Conservation (phyloP, 225 moss, liverwort and hornwort species). For the Antitrichia curtipendula region DNA sequence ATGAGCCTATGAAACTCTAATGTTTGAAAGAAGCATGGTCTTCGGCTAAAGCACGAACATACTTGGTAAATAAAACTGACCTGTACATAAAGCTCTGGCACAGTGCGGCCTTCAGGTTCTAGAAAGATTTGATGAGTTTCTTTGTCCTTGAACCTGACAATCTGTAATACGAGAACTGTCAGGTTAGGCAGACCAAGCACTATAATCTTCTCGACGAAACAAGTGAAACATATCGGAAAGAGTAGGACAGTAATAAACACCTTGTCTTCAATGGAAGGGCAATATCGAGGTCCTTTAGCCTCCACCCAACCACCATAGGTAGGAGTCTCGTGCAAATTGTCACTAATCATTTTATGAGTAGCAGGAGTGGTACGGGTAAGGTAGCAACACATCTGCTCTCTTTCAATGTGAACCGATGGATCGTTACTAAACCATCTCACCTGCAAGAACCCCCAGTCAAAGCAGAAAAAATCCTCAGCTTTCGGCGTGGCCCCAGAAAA, state of each 20-base stretch:
- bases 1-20: background rate
- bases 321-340: constrained; percentile 83
- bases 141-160: constrained; percentile 93
- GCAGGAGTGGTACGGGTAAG: constrained; percentile 76
- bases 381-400: constrained; percentile 88
- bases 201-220: background rate
- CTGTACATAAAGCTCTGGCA: constrained; percentile 95
- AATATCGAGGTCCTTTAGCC: constrained; percentile 91
- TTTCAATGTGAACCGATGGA: constrained; percentile 62
- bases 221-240: background rate
- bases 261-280: constrained; percentile 97
- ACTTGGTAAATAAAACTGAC: constrained; percentile 11
- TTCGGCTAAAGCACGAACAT: background rate
- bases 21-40: background rate
- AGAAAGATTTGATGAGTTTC: constrained; percentile 85
- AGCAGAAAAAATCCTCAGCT: background rate
- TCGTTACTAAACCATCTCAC: constrained; percentile 88
- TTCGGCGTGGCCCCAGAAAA: background rate
- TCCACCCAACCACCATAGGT: constrained; percentile 96
- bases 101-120: constrained; percentile 81
- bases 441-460: constrained; percentile 20
- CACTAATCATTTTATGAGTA: constrained; percentile 67
- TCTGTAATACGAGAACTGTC: constrained; percentile 12
- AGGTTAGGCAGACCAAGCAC: background rate
- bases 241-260: constrained; percentile 1